These are phyloP conservation scores for Rhynchospora breviuscula DNA, from an alignment of 176 grass and related monocot species.

Conservation along the genomic window DNA sequence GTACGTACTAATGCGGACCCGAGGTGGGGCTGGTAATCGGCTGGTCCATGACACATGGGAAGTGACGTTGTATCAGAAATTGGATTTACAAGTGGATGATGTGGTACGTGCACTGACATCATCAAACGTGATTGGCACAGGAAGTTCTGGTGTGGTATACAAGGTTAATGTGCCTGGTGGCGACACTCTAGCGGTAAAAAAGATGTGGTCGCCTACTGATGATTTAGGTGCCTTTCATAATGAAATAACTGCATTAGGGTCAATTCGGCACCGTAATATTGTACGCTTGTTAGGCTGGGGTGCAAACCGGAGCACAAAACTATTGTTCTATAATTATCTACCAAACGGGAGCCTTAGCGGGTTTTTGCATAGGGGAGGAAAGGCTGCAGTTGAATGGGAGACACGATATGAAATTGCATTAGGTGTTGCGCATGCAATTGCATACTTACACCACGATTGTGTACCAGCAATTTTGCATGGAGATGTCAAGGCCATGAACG, in stretches of 20 bases:
- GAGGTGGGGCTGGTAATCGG: constrained; percentile 14
- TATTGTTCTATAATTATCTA: constrained; percentile 78
- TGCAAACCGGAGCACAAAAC: constrained; percentile 70
- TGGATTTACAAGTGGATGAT: constrained; percentile 71
- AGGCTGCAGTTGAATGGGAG: constrained; percentile 65
- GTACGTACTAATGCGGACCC: constrained; percentile 50
- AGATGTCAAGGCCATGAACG: constrained; percentile 93
- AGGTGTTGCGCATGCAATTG: constrained; percentile 74
- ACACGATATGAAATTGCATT: constrained; percentile 62
- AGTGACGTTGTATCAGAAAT: constrained; percentile 94
- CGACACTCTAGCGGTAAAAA: constrained; percentile 73
- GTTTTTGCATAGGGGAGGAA: constrained; percentile 67
- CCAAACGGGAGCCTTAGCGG: constrained; percentile 87
- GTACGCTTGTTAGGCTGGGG: constrained; percentile 77
- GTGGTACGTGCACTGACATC: constrained; percentile 59
- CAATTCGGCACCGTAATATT: constrained; percentile 89
- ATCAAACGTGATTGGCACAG: constrained; percentile 82
- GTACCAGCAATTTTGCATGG: constrained; percentile 85
- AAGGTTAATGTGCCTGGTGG: constrained; percentile 47
- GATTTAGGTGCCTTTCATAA: constrained; percentile 69
- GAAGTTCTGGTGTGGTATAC: constrained; percentile 92
- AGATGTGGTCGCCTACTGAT: constrained; percentile 83
- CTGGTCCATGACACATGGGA: constrained; percentile 50
- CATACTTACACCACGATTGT: constrained; percentile 94
- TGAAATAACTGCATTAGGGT: constrained; percentile 74